phyloP scores from a whole-genome alignment of 768 basidiomycete species.

The Fomitopsis pulvina region DNA sequence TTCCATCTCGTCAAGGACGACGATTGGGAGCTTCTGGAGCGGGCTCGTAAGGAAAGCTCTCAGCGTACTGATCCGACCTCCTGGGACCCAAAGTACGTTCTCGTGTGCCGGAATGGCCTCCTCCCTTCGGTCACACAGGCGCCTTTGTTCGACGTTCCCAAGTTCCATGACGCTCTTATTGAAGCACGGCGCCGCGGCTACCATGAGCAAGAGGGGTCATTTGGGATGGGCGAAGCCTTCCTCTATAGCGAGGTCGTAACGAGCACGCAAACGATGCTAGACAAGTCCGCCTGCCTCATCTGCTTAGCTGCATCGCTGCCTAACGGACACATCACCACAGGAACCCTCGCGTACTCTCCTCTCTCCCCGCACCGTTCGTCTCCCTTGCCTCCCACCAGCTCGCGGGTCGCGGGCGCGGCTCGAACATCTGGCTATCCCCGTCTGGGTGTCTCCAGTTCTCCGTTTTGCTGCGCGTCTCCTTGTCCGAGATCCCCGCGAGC shows the following conservation, averaged over 20 bases:
- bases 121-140: conserved; percentile 48
- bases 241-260: conserved; percentile 88
- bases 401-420: conserved; percentile 81
- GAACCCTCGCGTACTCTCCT: conserved; percentile 64
- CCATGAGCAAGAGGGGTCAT: conserved; percentile 21
- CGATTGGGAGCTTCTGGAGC: conserved; percentile 23
- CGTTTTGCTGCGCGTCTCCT: conserved; percentile 54
- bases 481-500: conserved; percentile 42
- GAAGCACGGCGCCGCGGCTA: conserved; percentile 24
- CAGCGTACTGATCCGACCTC: conserved; percentile 24
- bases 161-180: conserved; percentile 52
- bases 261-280: conserved; percentile 91
- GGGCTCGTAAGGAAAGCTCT: conserved; percentile 14
- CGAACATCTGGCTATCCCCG: conserved; percentile 91
- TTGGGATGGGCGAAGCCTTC: conserved; percentile 71
- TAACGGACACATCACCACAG: conserved; percentile 32
- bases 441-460: conserved; percentile 85
- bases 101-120: conserved; percentile 40
- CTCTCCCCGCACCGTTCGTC: conserved; percentile 68
- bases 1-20: conserved; percentile 43
- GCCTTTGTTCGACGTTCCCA: conserved; percentile 63
- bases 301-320: neutral
- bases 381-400: conserved; percentile 87
- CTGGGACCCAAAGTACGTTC: conserved; percentile 46
- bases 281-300: conserved; percentile 55